Base-by-base conservation (phyloP, 73 alveolate species). In the Blepharisma stoltei region DNA sequence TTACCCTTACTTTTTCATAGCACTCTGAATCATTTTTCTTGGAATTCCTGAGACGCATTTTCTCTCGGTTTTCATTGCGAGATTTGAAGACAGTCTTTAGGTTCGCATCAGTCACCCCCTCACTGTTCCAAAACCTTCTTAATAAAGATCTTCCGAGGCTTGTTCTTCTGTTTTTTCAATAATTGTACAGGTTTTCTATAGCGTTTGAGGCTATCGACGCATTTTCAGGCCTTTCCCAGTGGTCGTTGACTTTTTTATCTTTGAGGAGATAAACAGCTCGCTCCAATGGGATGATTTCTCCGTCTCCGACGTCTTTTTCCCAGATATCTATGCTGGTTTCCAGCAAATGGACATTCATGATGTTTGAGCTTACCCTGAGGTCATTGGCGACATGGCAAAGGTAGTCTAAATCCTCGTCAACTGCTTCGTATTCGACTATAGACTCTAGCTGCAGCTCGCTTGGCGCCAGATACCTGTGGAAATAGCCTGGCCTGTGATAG, bases 241-340 rank as follows among this genome's bases (percentile, higher is more conserved):
- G 46, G 14, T 60, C 73, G 2, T 14, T 14, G 46, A 9, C 11
- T 25, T 60, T 60, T 9, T n/a, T 14, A 8, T 60, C 73, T 60
- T 60, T 60, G 18, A 60, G 45, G 14, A 60, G 73, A 60, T 60
- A 60, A 14, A 60, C 11, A 2, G 73, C 73, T 25, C 73, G 0
- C 23, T 60, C 73, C 46, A 14, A 60, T 60, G 73, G 73, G 37
- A 60, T 60, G 14, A 60, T 60, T 25, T 60, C 46, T 20, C 73
- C 73, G 14, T 60, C 23, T 8, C 23, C 23, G 18, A 38, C 23
- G 23, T 60, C 73, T 14, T 60, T 60, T 25, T 60, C 73, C 73
- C 73, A 60, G 45, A 60, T 25, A 8, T 14, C 49, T 18, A 60
- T 2, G 47, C 46, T 20, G 14, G 14, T 14, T 25, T 60, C 73